phyloP scores from a whole-genome alignment of 495 filamentous ascomycete genomes.

The Aspergillus bridgeri region DNA sequence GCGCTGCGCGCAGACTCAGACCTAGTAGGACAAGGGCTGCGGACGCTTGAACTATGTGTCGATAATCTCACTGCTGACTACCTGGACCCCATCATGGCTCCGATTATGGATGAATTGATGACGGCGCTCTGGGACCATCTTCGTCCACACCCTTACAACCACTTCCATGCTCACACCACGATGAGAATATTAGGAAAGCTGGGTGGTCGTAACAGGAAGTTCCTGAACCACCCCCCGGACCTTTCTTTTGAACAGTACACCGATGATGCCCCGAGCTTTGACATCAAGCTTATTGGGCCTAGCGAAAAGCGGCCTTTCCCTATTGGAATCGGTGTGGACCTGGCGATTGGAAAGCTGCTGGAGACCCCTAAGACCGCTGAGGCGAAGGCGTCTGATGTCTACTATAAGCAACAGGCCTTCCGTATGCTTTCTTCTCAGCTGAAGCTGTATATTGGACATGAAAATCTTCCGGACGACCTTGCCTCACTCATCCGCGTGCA shows the following conservation, averaged over 20 bases:
- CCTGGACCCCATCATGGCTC: constrained; percentile 97
- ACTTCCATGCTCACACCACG: constrained; percentile 95
- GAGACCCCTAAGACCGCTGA: constrained; percentile 64
- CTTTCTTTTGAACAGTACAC: constrained; percentile 79
- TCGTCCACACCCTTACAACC: constrained; percentile 86
- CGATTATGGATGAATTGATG: constrained; percentile 98
- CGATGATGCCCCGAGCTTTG: constrained; percentile 81
- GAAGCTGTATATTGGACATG: constrained; percentile 84
- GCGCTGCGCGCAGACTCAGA: constrained; percentile 89
- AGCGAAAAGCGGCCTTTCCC: constrained; percentile 85
- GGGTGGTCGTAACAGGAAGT: constrained; percentile 91
- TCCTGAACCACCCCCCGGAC: constrained; percentile 80
- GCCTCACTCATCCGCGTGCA: constrained; percentile 79
- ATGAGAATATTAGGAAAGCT: constrained; percentile 98
- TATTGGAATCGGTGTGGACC: constrained; percentile 75
- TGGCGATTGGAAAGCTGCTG: constrained; percentile 80
- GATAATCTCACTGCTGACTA: constrained; percentile 98
- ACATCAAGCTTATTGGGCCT: constrained; percentile 83
- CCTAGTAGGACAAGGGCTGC: constrained; percentile 86
- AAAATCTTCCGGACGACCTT: constrained; percentile 86
- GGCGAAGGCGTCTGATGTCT: constrained; percentile 71
- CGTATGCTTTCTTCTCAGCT: constrained; percentile 79
- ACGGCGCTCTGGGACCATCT: constrained; percentile 93
- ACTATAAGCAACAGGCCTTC: constrained; percentile 91
- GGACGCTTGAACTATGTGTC: constrained; percentile 94